Evolutionary conservation across 2,329 filamentous ascomycete genomes (phyloP).

Genomic region (Metarhizium guizhouense): DNA sequence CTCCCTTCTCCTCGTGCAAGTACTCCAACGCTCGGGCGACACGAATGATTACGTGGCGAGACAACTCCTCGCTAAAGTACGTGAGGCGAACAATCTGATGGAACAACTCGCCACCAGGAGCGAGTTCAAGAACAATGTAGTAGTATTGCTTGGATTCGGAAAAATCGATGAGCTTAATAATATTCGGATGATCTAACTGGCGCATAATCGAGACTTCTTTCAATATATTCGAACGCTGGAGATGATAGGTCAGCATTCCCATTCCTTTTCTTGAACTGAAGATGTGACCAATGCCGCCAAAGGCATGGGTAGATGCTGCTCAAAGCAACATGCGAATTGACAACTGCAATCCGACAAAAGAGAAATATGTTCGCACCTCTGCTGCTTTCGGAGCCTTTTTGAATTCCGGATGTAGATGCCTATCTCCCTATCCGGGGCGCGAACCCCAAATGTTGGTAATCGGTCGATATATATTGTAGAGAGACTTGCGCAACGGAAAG

Average conservation of each 20-base stretch:
- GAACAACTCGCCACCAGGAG: conserved; percentile 91
- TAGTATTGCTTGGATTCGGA: conserved; percentile 92
- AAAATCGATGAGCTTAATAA: conserved; percentile 89
- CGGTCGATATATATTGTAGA: conserved; percentile 8
- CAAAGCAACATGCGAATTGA: not conserved
- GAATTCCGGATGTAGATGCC: conserved; percentile 92
- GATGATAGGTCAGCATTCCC: conserved; percentile 16
- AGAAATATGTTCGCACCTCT: conserved; percentile 65
- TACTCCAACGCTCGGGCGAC: conserved; percentile 94
- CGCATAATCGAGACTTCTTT: conserved; percentile 99
- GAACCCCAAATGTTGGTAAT: conserved; percentile 45
- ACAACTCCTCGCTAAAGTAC: conserved; percentile 95
- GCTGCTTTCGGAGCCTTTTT: conserved; percentile 90
- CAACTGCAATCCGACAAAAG: not conserved
- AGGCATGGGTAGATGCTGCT: not conserved
- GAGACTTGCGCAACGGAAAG: conserved; percentile 2
- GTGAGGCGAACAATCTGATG: conserved; percentile 97
- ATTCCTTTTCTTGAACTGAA: not conserved
- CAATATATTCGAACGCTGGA: conserved; percentile 86
- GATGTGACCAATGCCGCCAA: not conserved
- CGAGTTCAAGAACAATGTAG: conserved; percentile 93
- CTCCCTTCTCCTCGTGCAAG: conserved; percentile 85
- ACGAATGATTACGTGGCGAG: conserved; percentile 87
- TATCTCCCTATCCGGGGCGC: conserved; percentile 61
- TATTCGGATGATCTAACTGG: conserved; percentile 90